Base-by-base conservation (phyloP, 139 green algal species). In the Micractinium conductrix region DNA sequence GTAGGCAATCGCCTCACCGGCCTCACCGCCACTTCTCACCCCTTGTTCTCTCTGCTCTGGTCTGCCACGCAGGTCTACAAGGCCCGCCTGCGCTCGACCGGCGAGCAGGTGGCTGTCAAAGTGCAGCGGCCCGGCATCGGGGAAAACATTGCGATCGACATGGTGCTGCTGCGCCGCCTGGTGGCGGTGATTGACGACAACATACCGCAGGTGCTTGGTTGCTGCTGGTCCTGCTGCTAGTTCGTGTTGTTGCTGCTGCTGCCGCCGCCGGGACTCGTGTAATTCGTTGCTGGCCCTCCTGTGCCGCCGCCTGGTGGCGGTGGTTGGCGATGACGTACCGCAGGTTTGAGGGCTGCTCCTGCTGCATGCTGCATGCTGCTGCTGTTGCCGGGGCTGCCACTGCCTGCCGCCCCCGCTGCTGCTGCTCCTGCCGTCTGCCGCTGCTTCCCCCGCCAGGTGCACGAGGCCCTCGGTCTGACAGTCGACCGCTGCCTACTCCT, bases 41-140 rank as follows among this genome's bases (percentile, higher is more conserved):
- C 14, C 48, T 58, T 58, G 14, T 58, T 58, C 14, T 58, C 48
- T 9, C 22, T 37, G 22, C 58, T 68, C 26, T 68, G 58, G 58
- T 28, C 4, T 72, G 35, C 22, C 40, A 40, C 53, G 24, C 68
- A 30, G 37, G 68, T 44, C 37, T 33, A 10, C 71, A 30, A 89
- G 55, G 96, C 87, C 0, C 55, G 73, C n/a, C 86, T 98, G 80
- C 72, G 82, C 14, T 48, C 75, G 14, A 97, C 89, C 5, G 97
- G 97, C 4, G 90, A 97, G 78, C 35, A 84, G 33, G 97, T 99
- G 33, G 97, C 97, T 0, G 93, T 99, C 40, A 99, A 99, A 92
- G 96, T 99, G 63, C 97, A 99, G 94, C 91, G 97, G 50, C 97
- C 97, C 7, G 92, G 92, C 65, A 98, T 99, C 60, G 92, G 91